Conservation (phyloP, 257 asterid species). For the Dorcoceras hygrometricum region DNA sequence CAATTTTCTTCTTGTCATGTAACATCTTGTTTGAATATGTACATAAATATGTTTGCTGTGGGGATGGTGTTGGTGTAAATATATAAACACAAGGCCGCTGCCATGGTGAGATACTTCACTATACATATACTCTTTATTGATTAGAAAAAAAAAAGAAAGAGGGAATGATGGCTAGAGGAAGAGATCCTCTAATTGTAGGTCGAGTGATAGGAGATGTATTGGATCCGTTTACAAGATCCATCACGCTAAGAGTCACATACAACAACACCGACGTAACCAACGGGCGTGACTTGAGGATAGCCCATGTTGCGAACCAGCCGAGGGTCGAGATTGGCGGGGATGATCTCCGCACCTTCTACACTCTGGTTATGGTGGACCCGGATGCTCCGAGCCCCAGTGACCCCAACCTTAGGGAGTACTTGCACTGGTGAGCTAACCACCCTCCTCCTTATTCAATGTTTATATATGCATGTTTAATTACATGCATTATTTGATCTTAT, state of each 20-base stretch:
- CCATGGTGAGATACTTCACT: no score
- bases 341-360: constrained; percentile 63
- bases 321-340: constrained; percentile 69
- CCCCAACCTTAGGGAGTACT: constrained; percentile 58
- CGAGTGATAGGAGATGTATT: constrained; percentile 63
- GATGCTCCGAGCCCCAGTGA: constrained; percentile 79
- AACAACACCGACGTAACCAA: constrained; percentile 42
- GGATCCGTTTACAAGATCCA: constrained; percentile 56
- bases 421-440: constrained; percentile 51
- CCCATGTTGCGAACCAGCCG: constrained; percentile 59
- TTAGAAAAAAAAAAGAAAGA: no score
- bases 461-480: no score
- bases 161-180: constrained; percentile 42
- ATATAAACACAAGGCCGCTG: no score
- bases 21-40: no score
- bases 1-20: no score
- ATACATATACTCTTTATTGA: no score
- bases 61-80: no score
- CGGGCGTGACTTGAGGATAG: constrained; percentile 60
- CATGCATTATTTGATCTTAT: not conserved
- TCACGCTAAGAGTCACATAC: constrained; percentile 41
- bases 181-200: constrained; percentile 61
- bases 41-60: not conserved
- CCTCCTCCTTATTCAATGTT: no score
- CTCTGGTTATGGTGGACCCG: constrained; percentile 72